phyloP scores from a whole-genome alignment of 352 stramenopile species.

The Phytophthora lateralis region DNA sequence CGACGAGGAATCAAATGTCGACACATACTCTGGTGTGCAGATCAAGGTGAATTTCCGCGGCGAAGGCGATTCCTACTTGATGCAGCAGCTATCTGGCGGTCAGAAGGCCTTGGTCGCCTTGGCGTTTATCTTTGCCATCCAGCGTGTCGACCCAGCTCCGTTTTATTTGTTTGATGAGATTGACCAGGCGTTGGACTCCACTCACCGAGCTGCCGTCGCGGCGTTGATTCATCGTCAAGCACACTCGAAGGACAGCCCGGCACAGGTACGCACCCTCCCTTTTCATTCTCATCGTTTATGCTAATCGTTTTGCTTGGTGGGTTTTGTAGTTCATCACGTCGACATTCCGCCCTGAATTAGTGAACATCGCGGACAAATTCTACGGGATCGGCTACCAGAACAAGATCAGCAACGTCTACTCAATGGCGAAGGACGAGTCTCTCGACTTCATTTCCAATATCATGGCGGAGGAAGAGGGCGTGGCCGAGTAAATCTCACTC shows the following conservation, averaged over 20 bases:
- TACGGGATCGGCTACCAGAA: slow-evolving; percentile 99
- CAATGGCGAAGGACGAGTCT: slow-evolving; percentile 96
- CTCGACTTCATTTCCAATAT: slow-evolving; percentile 96
- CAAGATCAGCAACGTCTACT: slow-evolving; percentile 96
- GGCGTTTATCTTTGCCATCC: slow-evolving; percentile 99
- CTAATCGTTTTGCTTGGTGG: slow-evolving; percentile 10
- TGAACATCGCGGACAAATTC: slow-evolving; percentile 96
- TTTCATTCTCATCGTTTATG: slow-evolving; percentile 1
- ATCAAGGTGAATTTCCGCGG: slow-evolving; percentile 98
- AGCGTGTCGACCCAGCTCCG: slow-evolving; percentile 97
- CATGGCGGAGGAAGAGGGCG: slow-evolving; percentile 88
- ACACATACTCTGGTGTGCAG: slow-evolving; percentile 97
- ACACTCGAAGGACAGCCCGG: slow-evolving; percentile 93
- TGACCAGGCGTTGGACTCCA: slow-evolving; percentile 99
- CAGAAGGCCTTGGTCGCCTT: slow-evolving; percentile 99
- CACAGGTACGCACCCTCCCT: slow-evolving; percentile 82
- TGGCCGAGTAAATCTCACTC: slow-evolving; percentile 35
- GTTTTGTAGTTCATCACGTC: slow-evolving; percentile 95
- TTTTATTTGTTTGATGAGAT: slow-evolving; percentile 99
- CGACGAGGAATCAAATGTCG: slow-evolving; percentile 64
- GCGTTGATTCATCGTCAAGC: slow-evolving; percentile 97
- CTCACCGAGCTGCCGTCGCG: slow-evolving; percentile 96
- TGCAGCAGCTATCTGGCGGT: slow-evolving; percentile 98
- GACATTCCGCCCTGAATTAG: slow-evolving; percentile 99
- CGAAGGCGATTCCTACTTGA: slow-evolving; percentile 96